Base-by-base conservation (phyloP, 148 eudicot species). In the Cornus florida region DNA sequence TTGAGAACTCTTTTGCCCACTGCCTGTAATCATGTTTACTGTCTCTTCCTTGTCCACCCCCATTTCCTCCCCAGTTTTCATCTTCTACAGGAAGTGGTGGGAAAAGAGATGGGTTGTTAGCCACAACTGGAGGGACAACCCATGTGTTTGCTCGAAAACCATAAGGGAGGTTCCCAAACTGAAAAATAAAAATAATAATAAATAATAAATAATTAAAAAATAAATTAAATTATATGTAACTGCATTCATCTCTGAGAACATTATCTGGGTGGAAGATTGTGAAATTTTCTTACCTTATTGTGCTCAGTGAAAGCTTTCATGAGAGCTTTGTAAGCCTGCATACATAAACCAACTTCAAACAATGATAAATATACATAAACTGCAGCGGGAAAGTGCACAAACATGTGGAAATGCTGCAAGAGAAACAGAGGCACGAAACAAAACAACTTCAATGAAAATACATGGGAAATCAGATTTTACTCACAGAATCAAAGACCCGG, bases 91-190 rank as follows among this genome's bases (percentile, higher is more conserved):
- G 98, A 83, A 94, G 95, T 65, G 93, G 90, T 23, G 92, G 95
- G 59, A 89, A 93, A 73, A 82, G 66, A 73, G 92, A 86, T n/a
- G 87, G 92, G 74, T 84, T 88, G 80, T 92, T 93, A 67, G 95
- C 87, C 80, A 87, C 91, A 80, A 88, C 74, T 50, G 98, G 91
- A n/a, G 97, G 98, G 19, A 89, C 94, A 67, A 90, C 91, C 97
- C 97, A 94, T 50, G 98, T 94, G 80, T 94, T 94, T 79, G 97
- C 91, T 67, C 97, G 93, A 81, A 92, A 94, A 77, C 98, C 97
- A 78, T 94, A 92, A 68, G 98, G 98, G 74, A 94, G 92, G 86
- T 94, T 94, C 20, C 97, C 98, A 89, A 94, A 94, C 98, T 94
- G 90, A 77, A 87, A 86, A 48, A 79, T 31, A 75, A 82, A 0